Evolutionary conservation across 2,329 filamentous ascomycete genomes (phyloP).

Genomic region (Biscogniauxia sp.): DNA sequence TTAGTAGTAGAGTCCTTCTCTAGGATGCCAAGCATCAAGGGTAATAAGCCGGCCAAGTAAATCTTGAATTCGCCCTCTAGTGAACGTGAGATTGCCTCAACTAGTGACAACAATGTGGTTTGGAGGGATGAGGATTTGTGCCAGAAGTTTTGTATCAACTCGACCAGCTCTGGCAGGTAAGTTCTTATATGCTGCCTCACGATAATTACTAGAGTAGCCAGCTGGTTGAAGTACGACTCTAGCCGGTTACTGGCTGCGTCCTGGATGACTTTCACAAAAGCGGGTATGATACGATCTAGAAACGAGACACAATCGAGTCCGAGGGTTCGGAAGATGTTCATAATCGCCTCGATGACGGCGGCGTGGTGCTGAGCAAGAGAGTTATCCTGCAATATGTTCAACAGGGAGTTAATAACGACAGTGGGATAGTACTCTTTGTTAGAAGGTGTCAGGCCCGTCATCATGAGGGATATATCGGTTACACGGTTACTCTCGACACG

Average conservation of each 20-base stretch:
- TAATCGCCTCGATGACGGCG: slow-evolving; percentile 92
- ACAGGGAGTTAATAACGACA: slow-evolving; percentile 91
- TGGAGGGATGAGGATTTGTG: slow-evolving; percentile 76
- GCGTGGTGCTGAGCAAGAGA: slow-evolving; percentile 91
- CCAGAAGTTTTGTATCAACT: slow-evolving; percentile 89
- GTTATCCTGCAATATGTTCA: slow-evolving; percentile 87
- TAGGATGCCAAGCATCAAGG: slow-evolving; percentile 89
- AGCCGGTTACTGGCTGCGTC: slow-evolving; percentile 74
- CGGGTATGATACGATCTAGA: slow-evolving; percentile 88
- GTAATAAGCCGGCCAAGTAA: slow-evolving; percentile 83
- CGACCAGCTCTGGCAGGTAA: slow-evolving; percentile 82
- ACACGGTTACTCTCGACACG: slow-evolving; percentile 62
- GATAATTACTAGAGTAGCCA: slow-evolving; percentile 89
- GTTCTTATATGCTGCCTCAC: slow-evolving; percentile 95
- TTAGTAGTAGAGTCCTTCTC: slow-evolving; percentile 78
- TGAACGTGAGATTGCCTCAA: slow-evolving; percentile 91
- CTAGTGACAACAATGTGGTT: slow-evolving; percentile 84
- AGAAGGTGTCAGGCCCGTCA: slow-evolving; percentile 93
- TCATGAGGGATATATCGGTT: slow-evolving; percentile 95
- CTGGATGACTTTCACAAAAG: slow-evolving; percentile 85
- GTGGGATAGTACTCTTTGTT: slow-evolving; percentile 99
- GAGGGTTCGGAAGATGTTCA: slow-evolving; percentile 97
- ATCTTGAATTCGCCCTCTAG: slow-evolving; percentile 98
- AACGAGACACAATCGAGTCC: slow-evolving; percentile 96
- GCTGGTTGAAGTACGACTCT: slow-evolving; percentile 96